Conservation (phyloP, 2,329 filamentous ascomycete genomes). For the Talaromyces sp. region DNA sequence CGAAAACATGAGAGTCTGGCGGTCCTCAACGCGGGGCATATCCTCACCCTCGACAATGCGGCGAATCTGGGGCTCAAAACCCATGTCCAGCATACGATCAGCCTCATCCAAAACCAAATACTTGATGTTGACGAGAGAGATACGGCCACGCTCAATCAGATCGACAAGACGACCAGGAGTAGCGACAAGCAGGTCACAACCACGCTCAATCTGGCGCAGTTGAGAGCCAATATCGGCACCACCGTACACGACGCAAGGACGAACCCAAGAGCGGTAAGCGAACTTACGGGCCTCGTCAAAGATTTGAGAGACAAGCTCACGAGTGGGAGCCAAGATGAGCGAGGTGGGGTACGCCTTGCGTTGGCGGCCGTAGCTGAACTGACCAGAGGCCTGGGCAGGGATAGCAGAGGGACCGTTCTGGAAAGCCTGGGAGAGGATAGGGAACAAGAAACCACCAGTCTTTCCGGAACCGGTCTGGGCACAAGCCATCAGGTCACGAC, state of each 20-base stretch:
- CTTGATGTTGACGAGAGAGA: constrained; percentile 98
- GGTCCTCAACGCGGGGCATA: constrained; percentile 80
- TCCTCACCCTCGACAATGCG: constrained; percentile 98
- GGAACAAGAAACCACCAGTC: constrained; percentile 99
- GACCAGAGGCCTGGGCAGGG: constrained; percentile 64
- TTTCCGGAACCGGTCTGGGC: constrained; percentile 99
- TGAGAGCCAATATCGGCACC: constrained; percentile 98
- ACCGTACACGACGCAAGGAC: constrained; percentile 97
- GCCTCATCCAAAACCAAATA: constrained; percentile 98
- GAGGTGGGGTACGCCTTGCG: constrained; percentile 98
- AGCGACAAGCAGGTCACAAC: constrained; percentile 94
- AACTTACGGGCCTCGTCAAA: constrained; percentile 98
- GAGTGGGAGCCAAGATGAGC: constrained; percentile 91
- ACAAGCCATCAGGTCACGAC: constrained; percentile 98
- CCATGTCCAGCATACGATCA: constrained; percentile 99
- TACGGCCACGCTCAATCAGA: constrained; percentile 96
- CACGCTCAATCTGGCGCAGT: constrained; percentile 96
- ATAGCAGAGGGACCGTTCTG: constrained; percentile 77
- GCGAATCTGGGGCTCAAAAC: constrained; percentile 99
- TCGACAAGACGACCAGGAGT: constrained; percentile 97
- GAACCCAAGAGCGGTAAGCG: constrained; percentile 92
- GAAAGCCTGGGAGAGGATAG: constrained; percentile 97
- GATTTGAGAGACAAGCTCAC: constrained; percentile 98
- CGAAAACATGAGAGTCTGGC: constrained; percentile 99
- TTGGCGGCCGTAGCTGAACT: constrained; percentile 78